These are phyloP conservation scores for Achlya hypogyna DNA, from an alignment of 352 stramenopile genomes.

Conservation along the genomic window DNA sequence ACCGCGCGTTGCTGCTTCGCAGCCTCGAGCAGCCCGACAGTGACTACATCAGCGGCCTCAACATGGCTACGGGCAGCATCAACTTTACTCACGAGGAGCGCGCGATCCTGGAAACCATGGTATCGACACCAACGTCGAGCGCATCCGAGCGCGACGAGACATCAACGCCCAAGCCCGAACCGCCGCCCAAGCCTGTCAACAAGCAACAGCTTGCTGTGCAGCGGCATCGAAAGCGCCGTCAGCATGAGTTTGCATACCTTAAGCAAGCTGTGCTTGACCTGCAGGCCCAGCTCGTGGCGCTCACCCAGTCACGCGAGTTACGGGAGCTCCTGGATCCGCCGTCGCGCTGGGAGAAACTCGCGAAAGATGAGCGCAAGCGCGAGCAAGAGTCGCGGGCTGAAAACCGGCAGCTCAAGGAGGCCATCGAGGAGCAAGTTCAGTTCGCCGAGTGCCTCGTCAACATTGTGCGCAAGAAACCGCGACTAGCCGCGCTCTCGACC, in stretches of 20 bases:
- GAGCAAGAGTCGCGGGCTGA: background rate
- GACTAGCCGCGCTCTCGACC: background rate
- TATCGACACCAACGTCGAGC: background rate
- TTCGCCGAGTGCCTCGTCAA: background rate
- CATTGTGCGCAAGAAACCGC: conserved; percentile 8
- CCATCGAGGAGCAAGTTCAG: background rate
- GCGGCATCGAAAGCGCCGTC: background rate
- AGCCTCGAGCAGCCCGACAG: background rate
- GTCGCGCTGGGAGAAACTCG: background rate
- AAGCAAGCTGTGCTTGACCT: background rate
- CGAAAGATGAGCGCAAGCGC: background rate
- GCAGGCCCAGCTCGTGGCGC: background rate
- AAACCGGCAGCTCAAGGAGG: background rate
- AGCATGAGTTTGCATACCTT: background rate
- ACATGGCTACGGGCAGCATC: conserved; percentile 1
- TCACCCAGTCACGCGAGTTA: background rate
- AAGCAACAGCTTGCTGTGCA: background rate
- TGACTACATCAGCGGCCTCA: conserved; percentile 1
- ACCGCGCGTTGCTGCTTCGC: background rate
- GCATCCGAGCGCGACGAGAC: background rate
- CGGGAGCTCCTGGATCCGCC: background rate
- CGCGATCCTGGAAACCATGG: background rate
- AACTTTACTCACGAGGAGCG: background rate
- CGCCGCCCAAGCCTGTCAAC: background rate
- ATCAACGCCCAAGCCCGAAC: background rate